Percentiles rank a stretch among this genome's conserved stretches.
These are phyloP conservation scores for Circinella minor DNA, from an alignment of 371 early-diverging fungal genomes.

Conservation along the genomic window DNA sequence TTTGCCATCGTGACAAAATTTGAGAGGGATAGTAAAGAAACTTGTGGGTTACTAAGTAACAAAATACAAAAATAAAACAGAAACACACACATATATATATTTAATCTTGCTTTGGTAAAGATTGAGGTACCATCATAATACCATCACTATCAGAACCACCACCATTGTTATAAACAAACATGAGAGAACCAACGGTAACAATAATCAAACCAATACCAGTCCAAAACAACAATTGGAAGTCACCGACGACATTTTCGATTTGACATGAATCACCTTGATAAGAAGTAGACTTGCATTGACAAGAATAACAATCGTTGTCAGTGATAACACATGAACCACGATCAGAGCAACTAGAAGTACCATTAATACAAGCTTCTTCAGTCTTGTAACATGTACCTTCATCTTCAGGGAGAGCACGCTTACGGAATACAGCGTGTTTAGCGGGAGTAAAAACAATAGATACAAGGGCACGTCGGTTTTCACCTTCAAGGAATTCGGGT, in stretches of 20 bases:
- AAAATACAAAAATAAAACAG: too few relatives aligned
- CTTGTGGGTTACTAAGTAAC: too few relatives aligned
- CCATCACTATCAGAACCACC: conserved; percentile 39
- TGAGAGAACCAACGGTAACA: conserved; percentile 40
- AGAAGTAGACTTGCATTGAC: conserved; percentile 35
- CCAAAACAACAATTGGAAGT: conserved; percentile 57
- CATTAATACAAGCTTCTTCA: conserved; percentile 30
- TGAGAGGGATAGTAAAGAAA: too few relatives aligned
- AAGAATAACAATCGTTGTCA: conserved; percentile 32
- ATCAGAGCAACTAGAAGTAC: conserved; percentile 38
- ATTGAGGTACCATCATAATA: conserved; percentile 40
- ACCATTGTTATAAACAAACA: conserved; percentile 42
- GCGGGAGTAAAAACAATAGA: conserved; percentile 32
- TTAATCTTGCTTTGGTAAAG: conserved; percentile 55
- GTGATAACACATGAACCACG: conserved; percentile 36
- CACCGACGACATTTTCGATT: conserved; percentile 38
- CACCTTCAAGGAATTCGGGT: conserved; percentile 24
- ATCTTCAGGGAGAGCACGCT: conserved; percentile 25
- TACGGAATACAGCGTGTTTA: conserved; percentile 16
- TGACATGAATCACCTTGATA: conserved; percentile 43
- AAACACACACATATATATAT: background rate
- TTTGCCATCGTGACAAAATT: too few relatives aligned
- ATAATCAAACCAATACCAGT: conserved; percentile 44
- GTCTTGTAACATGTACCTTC: conserved; percentile 27
- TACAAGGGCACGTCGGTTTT: conserved; percentile 7